Evolutionary conservation across 257 asterid species (phyloP), one percentile per base, ranked within the genome.

Genomic region (Forsythia suspensa): DNA sequence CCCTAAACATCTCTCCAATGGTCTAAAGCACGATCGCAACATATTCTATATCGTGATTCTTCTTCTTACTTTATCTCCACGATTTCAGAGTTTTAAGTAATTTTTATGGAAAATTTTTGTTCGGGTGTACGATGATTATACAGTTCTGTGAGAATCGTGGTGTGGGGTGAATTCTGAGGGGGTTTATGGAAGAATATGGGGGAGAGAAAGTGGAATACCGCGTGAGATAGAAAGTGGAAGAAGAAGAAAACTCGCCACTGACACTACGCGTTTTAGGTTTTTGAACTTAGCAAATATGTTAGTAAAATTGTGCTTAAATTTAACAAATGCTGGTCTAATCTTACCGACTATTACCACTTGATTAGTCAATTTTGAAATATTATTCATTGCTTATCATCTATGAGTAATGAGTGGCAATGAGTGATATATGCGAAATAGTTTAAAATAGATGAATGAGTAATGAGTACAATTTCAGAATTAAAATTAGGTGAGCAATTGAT

Each of bases 1-100:
- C 36, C 97, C 97, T 0, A 93, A 79, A 79, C 97, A 91, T 57
- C 91, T 86, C 84, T 80, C 88, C 70, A 87, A 76, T 18, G 85
- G 85, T 74, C 87, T 70, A 7, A 37, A 73, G 77, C 75, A 90
- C 8, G 95, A 93, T 84, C 97, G 85, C 83, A 92, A 63, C 97
- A 95, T 92, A 86, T 16, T 77, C 68, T 6, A 29, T 12, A 16
- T 48, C 37, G 9, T 18, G 34, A 37, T 34, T 38, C 73, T 70
- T n/a, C 24, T 16, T 70, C 3, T 70, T 5, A 13, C 38, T 15
- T 36, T 66, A 2, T 8, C 39, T 13, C 3, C 1, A 8, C 37
- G 36, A 37, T 34, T 15, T 12, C 3, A 16, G 36, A 70, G 10
- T 70, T 69, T 20, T 36, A 43, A 43, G 51, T 9, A 43, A 9